A percentile compares a stretch with the other conserved stretches of the same genome.
These are phyloP conservation scores for Ophiostoma angusticollis DNA, from an alignment of 2,329 filamentous ascomycete genomes.

Conservation along the genomic window DNA sequence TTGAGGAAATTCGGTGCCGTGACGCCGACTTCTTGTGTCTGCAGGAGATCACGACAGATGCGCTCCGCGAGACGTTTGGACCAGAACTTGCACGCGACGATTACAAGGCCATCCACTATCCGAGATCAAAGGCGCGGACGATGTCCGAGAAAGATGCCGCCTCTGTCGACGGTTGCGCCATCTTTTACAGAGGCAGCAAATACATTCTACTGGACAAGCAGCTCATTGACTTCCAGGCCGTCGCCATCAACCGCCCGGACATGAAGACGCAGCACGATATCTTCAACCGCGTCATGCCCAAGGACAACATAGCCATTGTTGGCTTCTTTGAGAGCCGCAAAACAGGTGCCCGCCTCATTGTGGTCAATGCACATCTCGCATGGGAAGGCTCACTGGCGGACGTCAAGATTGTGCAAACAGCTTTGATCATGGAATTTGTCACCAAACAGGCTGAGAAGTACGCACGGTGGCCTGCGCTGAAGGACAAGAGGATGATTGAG, in stretches of 20 bases:
- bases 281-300: conserved; percentile 96
- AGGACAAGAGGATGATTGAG: conserved; percentile 58
- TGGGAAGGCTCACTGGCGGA: conserved; percentile 89
- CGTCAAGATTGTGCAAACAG: conserved; percentile 92
- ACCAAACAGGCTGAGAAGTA: conserved; percentile 79
- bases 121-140: conserved; percentile 77
- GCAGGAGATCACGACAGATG: conserved; percentile 86
- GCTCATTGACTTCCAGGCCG: conserved; percentile 79
- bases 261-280: conserved; percentile 97
- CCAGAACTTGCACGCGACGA: conserved; percentile 75
- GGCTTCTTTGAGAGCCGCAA: conserved; percentile 84
- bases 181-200: conserved; percentile 80
- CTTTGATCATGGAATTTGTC: conserved; percentile 86
- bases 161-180: conserved; percentile 88
- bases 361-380: conserved; percentile 87
- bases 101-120: conserved; percentile 91
- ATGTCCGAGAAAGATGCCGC: conserved; percentile 84
- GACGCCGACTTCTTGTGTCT: conserved; percentile 84
- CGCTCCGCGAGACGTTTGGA: conserved; percentile 82
- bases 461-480: conserved; percentile 63
- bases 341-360: conserved; percentile 82
- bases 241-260: conserved; percentile 86
- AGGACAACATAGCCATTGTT: conserved; percentile 90
- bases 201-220: conserved; percentile 91
- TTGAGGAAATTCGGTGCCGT: conserved; percentile 66